Evolutionary conservation across 2,329 filamentous ascomycete genomes (phyloP).

Genomic region (Pseudogymnoascus sp.): DNA sequence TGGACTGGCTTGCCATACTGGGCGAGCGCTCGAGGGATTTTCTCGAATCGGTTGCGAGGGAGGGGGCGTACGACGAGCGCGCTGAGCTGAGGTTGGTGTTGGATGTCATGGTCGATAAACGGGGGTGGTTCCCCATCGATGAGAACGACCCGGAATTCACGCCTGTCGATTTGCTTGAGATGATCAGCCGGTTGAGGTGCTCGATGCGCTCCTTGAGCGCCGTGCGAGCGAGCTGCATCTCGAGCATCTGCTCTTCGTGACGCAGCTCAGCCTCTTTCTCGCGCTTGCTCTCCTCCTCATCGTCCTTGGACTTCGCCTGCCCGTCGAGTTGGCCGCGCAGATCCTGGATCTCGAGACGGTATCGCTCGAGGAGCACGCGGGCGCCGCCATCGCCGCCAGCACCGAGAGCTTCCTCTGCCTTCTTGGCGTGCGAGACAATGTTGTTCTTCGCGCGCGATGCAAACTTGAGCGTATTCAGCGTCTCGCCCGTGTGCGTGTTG

Average conservation of each 20-base stretch:
- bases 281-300: slow-evolving; percentile 63
- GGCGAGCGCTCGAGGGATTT: slow-evolving; percentile 49
- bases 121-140: slow-evolving; percentile 54
- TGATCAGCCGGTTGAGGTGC: slow-evolving; percentile 86
- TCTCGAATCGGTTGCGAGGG: slow-evolving; percentile 28
- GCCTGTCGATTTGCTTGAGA: slow-evolving; percentile 91
- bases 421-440: slow-evolving; percentile 94
- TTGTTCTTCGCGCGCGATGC: slow-evolving; percentile 95
- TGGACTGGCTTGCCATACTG: slow-evolving; percentile 52
- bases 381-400: slow-evolving; percentile 76
- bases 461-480: slow-evolving; percentile 93
- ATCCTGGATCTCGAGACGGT: slow-evolving; percentile 85
- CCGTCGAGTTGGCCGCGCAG: slow-evolving; percentile 71
- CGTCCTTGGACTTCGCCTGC: slow-evolving; percentile 62
- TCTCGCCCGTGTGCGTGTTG: slow-evolving; percentile 74
- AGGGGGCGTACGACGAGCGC: slow-evolving; percentile 63
- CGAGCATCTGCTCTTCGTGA: slow-evolving; percentile 94
- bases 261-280: slow-evolving; percentile 76
- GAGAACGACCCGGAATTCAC: slow-evolving; percentile 74
- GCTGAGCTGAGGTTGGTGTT: slow-evolving; percentile 46
- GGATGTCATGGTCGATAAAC: slow-evolving; percentile 41
- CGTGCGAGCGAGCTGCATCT: slow-evolving; percentile 95
- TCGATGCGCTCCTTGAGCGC: slow-evolving; percentile 96
- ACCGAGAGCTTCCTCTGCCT: slow-evolving; percentile 79
- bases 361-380: slow-evolving; percentile 80